Evolutionary conservation across 2,329 filamentous ascomycete genomes (phyloP).

Genomic region (Blastomyces parvus): DNA sequence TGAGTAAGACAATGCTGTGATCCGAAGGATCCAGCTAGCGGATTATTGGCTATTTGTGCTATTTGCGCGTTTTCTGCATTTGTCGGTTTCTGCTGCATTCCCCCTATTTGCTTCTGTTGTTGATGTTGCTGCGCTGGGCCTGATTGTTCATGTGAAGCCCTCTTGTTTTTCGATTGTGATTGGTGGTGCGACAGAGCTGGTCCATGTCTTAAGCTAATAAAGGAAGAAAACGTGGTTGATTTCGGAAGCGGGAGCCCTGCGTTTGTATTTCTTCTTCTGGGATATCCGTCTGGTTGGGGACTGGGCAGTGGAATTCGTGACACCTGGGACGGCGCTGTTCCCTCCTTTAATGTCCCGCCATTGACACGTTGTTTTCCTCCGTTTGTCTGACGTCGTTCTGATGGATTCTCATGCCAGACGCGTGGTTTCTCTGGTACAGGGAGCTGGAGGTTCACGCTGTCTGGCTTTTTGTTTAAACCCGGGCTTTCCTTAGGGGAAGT

Average conservation of each 20-base stretch:
- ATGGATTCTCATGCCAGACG: not conserved
- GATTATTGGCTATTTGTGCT: slow-evolving; percentile 1
- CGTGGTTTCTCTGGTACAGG: not conserved
- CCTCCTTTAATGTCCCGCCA: not conserved
- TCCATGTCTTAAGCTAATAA: not conserved
- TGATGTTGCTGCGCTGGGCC: not conserved
- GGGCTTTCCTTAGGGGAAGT: too few relatives aligned
- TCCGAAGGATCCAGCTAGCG: not conserved
- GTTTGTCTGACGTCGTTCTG: not conserved
- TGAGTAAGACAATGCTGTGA: not conserved
- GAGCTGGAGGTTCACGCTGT: not conserved
- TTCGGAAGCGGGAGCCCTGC: not conserved
- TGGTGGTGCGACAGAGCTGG: not conserved
- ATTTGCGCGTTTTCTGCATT: not conserved
- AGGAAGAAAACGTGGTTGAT: slow-evolving; percentile 5
- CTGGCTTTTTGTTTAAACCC: not conserved
- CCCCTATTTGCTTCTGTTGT: slow-evolving; percentile 1
- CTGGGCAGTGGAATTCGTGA: slow-evolving; percentile 2
- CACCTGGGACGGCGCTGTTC: not conserved
- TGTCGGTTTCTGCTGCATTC: not conserved
- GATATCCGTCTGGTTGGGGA: slow-evolving; percentile 2
- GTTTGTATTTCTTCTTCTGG: slow-evolving; percentile 3
- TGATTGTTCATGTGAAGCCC: not conserved
- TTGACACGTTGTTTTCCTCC: not conserved
- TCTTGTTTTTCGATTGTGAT: not conserved